Evolutionary conservation across 768 basidiomycete species (phyloP).

Genomic region (Suillus plorans): DNA sequence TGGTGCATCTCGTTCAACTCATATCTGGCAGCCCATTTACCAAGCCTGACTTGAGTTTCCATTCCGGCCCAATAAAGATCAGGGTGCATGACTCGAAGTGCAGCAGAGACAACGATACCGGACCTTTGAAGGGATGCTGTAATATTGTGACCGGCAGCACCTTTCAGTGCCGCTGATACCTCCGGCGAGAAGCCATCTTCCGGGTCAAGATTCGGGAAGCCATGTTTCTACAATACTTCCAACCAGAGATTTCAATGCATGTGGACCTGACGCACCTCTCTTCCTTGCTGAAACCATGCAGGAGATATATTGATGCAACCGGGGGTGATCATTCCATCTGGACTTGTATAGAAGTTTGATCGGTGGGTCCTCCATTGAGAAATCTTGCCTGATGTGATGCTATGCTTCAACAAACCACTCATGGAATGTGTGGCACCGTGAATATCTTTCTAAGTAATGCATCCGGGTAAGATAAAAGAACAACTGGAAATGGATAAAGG

Average conservation of each 20-base stretch:
- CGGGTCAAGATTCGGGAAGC: background rate
- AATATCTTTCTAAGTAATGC: background rate
- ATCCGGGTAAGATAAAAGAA: background rate
- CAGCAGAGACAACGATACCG: background rate
- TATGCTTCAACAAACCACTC: background rate
- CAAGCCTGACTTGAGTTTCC: background rate
- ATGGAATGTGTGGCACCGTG: background rate
- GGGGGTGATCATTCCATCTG: background rate
- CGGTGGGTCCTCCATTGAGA: background rate
- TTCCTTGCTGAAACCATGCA: conserved; percentile 2
- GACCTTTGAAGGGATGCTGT: background rate
- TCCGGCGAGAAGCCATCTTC: background rate
- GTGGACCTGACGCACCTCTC: background rate
- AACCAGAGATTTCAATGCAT: background rate
- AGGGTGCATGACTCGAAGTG: background rate
- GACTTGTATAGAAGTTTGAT: background rate
- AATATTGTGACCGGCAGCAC: background rate
- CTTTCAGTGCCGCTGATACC: background rate
- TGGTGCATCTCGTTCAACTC: background rate
- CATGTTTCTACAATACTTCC: background rate
- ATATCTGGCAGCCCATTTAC: background rate
- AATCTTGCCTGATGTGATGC: background rate
- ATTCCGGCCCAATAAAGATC: background rate
- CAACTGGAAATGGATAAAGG: background rate
- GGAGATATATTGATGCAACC: no score